Evolutionary conservation across 2,329 filamentous ascomycete species (phyloP), one percentile per base, ranked within the genome.

Genomic region (Lachnum nothofagi): DNA sequence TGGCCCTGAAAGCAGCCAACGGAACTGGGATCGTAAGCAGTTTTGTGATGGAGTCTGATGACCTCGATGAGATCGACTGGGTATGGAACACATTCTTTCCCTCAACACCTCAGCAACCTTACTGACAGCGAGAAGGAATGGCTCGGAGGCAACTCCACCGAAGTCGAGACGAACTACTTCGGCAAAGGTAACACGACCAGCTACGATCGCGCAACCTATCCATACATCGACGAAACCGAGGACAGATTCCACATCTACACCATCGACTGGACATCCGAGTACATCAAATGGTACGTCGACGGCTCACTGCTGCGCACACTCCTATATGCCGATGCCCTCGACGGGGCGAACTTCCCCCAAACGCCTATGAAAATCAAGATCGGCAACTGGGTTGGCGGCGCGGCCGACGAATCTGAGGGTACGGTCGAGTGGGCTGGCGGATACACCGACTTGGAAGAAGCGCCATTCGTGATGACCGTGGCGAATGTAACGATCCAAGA

Each of bases 31-130:
- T 95, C 55, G 78, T 95, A 61, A 88, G 83, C 63, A 81, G 85
- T 55, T 83, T 93, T 60, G 90, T 94, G 65, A 77, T 91, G 68
- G 76, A 91, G 57, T 91, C 85, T 43, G 85, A 91, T 59, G 83
- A 89, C 56, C 75, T 91, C 12, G 89, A 95, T 65, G 88, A 95
- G 68, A 83, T 95, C 31, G 90, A 95, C 63, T 91, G 86, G 79
- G 86, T 45, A 37, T 17, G 37, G 4, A 16, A 2, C 22, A 8
- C 4, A 20, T 9, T 19, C n/a, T 5, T 2, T 22, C 6, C 6
- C 12, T 12, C 6, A 12, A 17, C 1, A 1, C 10, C 17, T 37
- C 4, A 17, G 10, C n/a, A 9, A 19, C 3, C 14, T 35, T 22
- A 25, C 17, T 31, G 33, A 38, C 24, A 10, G 10, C 9, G 8